phyloP scores from a whole-genome alignment of 2,329 filamentous ascomycete species.

The Microdochium bolleyi region DNA sequence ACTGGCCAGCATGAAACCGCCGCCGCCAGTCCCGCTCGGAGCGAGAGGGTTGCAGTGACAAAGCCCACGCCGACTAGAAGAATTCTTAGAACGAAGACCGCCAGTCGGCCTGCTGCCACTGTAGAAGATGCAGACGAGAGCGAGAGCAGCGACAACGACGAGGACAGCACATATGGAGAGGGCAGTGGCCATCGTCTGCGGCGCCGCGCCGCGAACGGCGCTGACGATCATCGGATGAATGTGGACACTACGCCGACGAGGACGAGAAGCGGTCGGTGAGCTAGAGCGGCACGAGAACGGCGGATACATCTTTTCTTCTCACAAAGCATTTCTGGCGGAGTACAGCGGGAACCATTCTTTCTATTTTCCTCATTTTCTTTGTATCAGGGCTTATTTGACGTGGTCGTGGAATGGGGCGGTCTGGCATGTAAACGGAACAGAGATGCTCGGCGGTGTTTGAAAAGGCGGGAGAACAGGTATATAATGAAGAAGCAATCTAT shows the following conservation, averaged over 20 bases:
- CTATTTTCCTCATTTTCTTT: not conserved
- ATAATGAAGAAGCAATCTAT: too few species aligned
- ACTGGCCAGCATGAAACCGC: not conserved
- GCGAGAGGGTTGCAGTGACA: not conserved
- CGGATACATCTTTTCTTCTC: not conserved
- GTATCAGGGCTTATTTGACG: too few species aligned
- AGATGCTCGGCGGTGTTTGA: too few species aligned
- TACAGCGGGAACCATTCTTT: not conserved
- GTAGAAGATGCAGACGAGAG: not conserved
- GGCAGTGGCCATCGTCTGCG: not conserved
- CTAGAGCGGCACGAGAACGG: not conserved
- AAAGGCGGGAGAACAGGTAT: too few species aligned
- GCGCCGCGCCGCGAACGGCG: not conserved
- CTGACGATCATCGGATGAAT: not conserved
- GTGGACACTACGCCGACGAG: not conserved
- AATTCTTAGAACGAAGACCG: not conserved
- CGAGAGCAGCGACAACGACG: not conserved
- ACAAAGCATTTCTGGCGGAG: not conserved
- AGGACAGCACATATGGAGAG: not conserved
- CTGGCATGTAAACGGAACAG: too few species aligned
- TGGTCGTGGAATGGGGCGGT: too few species aligned
- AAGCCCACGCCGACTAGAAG: not conserved
- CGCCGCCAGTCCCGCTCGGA: not conserved
- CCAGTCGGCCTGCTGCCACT: not conserved
- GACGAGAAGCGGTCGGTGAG: not conserved